phyloP scores from a whole-genome alignment of 2,329 filamentous ascomycete genomes.

The Cladosporium sp. region DNA sequence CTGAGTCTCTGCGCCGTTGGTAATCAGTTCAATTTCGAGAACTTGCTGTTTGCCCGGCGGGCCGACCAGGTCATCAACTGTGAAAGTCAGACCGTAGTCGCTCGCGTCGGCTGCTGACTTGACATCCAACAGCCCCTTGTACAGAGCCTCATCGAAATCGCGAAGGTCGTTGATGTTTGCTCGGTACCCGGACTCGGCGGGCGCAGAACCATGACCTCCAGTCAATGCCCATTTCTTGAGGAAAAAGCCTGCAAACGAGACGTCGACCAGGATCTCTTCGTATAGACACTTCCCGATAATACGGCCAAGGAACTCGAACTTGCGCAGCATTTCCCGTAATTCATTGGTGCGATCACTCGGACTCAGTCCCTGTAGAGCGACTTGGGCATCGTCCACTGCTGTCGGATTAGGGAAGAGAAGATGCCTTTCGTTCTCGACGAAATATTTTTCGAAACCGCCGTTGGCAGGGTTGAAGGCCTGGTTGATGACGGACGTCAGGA shows the following conservation, averaged over 20 bases:
- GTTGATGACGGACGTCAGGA: conserved; percentile 79
- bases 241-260: conserved; percentile 92
- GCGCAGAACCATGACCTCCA: conserved; percentile 58
- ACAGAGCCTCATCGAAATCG: conserved; percentile 85
- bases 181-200: conserved; percentile 70
- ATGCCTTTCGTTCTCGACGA: conserved; percentile 79
- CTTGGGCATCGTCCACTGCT: conserved; percentile 31
- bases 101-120: conserved; percentile 80
- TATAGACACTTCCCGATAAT: conserved; percentile 96
- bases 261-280: conserved; percentile 90
- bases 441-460: conserved; percentile 48
- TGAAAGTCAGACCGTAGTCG: conserved; percentile 82
- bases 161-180: conserved; percentile 92
- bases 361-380: conserved; percentile 11
- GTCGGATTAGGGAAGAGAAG: conserved; percentile 84
- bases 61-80: conserved; percentile 67
- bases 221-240: conserved; percentile 89
- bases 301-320: conserved; percentile 87
- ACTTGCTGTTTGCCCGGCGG: conserved; percentile 47
- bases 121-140: conserved; percentile 74
- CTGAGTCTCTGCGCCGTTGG: conserved; percentile 67
- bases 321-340: conserved; percentile 51
- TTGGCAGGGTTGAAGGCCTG: conserved; percentile 69
- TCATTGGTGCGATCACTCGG: neutral
- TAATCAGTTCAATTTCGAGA: conserved; percentile 70